Percentiles rank a stretch among this genome's conserved stretches.
phyloP scores from a whole-genome alignment of 1,284 basidiomycete species.

The Ceratorhiza oryzae-sativae region DNA sequence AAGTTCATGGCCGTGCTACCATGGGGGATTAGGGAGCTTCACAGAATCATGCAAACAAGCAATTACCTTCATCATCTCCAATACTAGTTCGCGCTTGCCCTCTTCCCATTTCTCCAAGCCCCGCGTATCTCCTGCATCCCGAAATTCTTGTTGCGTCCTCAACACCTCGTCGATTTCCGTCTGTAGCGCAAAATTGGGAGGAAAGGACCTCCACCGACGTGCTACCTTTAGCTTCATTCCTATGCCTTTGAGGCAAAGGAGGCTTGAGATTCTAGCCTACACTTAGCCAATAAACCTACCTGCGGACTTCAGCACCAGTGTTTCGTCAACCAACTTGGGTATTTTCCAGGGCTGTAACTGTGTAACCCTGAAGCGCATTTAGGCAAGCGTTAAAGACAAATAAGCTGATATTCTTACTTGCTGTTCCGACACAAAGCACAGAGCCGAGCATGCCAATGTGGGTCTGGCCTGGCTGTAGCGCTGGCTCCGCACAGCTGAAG shows the following conservation, averaged over 20 bases:
- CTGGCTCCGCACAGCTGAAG: slow-evolving; percentile 9
- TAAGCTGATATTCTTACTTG: not conserved
- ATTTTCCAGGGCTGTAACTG: no score
- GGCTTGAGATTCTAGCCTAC: no score
- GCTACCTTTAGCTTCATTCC: no score
- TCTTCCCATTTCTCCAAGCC: not conserved
- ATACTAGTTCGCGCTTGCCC: not conserved
- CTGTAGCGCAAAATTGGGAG: not conserved
- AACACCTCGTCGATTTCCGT: not conserved
- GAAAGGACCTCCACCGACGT: no score
- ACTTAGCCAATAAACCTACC: no score
- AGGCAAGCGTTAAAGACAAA: no score
- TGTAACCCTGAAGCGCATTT: no score
- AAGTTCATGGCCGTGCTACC: not conserved
- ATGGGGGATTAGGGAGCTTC: no score
- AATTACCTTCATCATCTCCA: not conserved
- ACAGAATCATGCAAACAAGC: no score
- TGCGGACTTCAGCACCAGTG: no score
- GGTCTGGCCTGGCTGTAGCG: slow-evolving; percentile 6
- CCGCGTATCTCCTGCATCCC: not conserved
- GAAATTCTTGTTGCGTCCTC: not conserved
- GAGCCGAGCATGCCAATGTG: not conserved
- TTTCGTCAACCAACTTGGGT: no score
- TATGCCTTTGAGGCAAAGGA: no score
- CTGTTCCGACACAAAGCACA: slow-evolving; percentile 14